These are phyloP conservation scores for Globisporangium megalacanthum DNA, from an alignment of 352 stramenopile genomes.

Conservation along the genomic window DNA sequence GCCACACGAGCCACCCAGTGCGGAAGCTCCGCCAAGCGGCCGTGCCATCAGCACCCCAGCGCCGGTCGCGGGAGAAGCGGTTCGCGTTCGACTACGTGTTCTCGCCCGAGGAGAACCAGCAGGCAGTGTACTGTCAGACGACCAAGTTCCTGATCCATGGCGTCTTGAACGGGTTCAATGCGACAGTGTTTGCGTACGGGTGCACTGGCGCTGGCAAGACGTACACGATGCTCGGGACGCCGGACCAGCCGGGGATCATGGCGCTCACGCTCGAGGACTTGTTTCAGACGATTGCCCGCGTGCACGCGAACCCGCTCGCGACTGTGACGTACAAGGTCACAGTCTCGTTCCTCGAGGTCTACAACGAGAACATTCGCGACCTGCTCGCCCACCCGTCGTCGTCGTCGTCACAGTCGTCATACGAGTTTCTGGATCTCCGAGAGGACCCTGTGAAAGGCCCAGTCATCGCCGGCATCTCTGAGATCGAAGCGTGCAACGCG, in stretches of 20 bases:
- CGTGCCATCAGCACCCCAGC: constrained; percentile 10
- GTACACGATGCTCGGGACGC: constrained; percentile 88
- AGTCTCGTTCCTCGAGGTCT: constrained; percentile 89
- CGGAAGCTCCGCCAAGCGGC: constrained; percentile 33
- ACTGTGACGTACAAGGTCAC: constrained; percentile 57
- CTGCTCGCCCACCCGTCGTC: constrained; percentile 36
- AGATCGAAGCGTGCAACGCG: constrained; percentile 74
- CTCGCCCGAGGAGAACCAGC: constrained; percentile 52
- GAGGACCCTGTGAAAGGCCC: constrained; percentile 85
- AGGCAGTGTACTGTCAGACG: constrained; percentile 82
- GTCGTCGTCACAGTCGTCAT: not conserved
- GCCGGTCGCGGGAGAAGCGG: constrained; percentile 60
- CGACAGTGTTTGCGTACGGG: constrained; percentile 90
- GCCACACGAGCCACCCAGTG: constrained; percentile 21
- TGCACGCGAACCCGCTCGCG: constrained; percentile 21
- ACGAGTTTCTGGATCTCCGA: constrained; percentile 64
- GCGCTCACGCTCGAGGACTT: constrained; percentile 80
- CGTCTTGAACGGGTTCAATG: constrained; percentile 87
- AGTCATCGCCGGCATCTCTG: constrained; percentile 81
- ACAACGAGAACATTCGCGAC: constrained; percentile 94
- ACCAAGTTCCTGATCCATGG: constrained; percentile 87
- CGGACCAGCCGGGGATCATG: constrained; percentile 86
- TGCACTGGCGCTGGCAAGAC: constrained; percentile 89
- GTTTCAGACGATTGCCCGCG: constrained; percentile 63
- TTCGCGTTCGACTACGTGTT: constrained; percentile 92